Base-by-base conservation (phyloP, 2,329 filamentous ascomycete species). In the Cercospora sp. region DNA sequence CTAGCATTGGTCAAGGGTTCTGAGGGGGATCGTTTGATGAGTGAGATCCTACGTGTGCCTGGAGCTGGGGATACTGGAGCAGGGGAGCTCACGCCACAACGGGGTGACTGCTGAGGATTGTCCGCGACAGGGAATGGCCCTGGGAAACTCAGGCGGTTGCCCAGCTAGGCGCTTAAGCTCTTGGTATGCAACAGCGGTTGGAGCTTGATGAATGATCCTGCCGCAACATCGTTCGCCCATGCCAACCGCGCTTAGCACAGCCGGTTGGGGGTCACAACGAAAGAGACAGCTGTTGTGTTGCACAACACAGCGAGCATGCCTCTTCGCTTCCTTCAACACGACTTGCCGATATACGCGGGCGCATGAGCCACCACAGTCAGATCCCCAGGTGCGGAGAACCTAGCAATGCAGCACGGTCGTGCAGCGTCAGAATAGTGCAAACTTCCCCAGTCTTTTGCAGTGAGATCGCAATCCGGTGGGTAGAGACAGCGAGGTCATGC, bases 81-180 rank as follows among this genome's bases (percentile, higher is more conserved):
- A 65, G 60, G 70, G 58, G 31, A 72, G 70, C 70, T 72, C 58
- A 69, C 70, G 68, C 70, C 70, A 72, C 69, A 65, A 31, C 63
- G 65, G 65, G 31, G 63, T 42, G 67, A 72, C 42, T 63, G 42
- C 53, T 57, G 53, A 39, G 30, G 33, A 26, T 10, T 28, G 33
- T 65, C 59, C 36, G 63, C 63, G 31, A 60, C 63, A 63, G 39
- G 67, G 39, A 57, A 23, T 48, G 42, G 42, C 42, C 26, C 12
- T 20, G 60, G 62, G 65, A 31, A 23, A 20, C 18, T 48, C 42
- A 48, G 18, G 42, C 42, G 42, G 42, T 20, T 48, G 9, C 42
- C 20, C 60, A 51, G 26, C 39, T 51, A 63, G 39, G 36, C 39
- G 60, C 39, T 51, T 63, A 18, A 30, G 39, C 53, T 30, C 26